Evolutionary conservation across 208 protist genomes (phyloP).

Genomic region (Vickermania spadyakhi): DNA sequence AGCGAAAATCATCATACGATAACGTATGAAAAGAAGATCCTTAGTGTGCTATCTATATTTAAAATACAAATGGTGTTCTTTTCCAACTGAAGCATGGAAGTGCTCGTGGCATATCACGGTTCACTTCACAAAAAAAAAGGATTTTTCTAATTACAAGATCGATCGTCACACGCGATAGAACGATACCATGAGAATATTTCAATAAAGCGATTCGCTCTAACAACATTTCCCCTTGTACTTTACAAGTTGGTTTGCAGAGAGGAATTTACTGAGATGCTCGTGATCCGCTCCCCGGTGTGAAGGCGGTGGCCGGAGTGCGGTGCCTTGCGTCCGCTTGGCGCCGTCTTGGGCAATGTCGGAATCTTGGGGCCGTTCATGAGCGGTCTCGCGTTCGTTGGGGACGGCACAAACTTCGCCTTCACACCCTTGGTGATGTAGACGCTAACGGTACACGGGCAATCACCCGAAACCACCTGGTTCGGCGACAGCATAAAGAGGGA

Average conservation of each 20-base stretch:
- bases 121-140: too few species aligned
- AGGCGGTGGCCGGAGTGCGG: not conserved
- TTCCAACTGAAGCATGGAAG: too few species aligned
- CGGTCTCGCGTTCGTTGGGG: slow-evolving; percentile 27
- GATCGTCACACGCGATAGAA: too few species aligned
- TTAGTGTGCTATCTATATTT: too few species aligned
- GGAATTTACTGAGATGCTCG: not conserved
- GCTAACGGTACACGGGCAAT: slow-evolving; percentile 47
- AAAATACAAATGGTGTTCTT: too few species aligned
- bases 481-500: slow-evolving; percentile 41
- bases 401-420: slow-evolving; percentile 42
- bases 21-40: too few species aligned
- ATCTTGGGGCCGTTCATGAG: slow-evolving; percentile 35
- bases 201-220: too few species aligned
- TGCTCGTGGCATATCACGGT: too few species aligned
- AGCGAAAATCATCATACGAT: too few species aligned
- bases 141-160: too few species aligned
- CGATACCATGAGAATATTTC: not conserved
- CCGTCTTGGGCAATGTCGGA: slow-evolving; percentile 1
- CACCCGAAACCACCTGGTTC: slow-evolving; percentile 25
- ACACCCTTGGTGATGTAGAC: slow-evolving; percentile 55
- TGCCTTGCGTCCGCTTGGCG: slow-evolving; percentile 6
- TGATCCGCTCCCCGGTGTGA: not conserved
- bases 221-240: too few species aligned
- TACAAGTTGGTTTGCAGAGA: not conserved